Conservation (phyloP, 805 yeast genomes). For the Isabelozyma heimii region DNA sequence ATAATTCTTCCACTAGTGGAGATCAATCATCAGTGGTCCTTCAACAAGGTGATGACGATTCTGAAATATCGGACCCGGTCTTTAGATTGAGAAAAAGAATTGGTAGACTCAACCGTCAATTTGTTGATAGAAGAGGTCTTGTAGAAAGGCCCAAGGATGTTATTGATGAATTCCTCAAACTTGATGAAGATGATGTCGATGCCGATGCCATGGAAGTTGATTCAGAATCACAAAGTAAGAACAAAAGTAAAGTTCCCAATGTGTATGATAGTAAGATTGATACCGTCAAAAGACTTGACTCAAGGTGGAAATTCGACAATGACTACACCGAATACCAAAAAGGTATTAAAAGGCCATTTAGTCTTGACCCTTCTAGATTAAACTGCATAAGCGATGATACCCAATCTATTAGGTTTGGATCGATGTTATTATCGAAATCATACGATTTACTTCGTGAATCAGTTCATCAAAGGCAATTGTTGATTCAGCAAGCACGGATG, state of each 20-base stretch:
- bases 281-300: conserved; percentile 45
- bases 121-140: conserved; percentile 72
- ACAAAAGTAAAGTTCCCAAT: conserved; percentile 20
- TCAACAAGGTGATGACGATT: conserved; percentile 14
- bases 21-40: conserved; percentile 3
- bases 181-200: conserved; percentile 24
- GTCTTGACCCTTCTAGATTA: conserved; percentile 76
- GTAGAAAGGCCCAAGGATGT: conserved; percentile 31
- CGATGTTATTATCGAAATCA: conserved; percentile 85
- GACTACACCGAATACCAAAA: conserved; percentile 45
- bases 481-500: conserved; percentile 48
- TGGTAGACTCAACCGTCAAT: conserved; percentile 68
- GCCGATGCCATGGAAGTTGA: conserved; percentile 21
- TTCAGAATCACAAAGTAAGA: conserved; percentile 3
- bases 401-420: conserved; percentile 86
- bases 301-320: conserved; percentile 66
- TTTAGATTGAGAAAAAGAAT: conserved; percentile 68
- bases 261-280: conserved; percentile 50
- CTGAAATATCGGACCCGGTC: conserved; percentile 46
- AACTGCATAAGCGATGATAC: conserved; percentile 84
- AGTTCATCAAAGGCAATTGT: conserved; percentile 61
- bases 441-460: conserved; percentile 78
- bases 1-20: conserved; percentile 13
- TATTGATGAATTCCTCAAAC: conserved; percentile 40
- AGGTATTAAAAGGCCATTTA: conserved; percentile 47